Conservation (phyloP, 2,329 filamentous ascomycete species). For the Chlorencoelia australis region DNA sequence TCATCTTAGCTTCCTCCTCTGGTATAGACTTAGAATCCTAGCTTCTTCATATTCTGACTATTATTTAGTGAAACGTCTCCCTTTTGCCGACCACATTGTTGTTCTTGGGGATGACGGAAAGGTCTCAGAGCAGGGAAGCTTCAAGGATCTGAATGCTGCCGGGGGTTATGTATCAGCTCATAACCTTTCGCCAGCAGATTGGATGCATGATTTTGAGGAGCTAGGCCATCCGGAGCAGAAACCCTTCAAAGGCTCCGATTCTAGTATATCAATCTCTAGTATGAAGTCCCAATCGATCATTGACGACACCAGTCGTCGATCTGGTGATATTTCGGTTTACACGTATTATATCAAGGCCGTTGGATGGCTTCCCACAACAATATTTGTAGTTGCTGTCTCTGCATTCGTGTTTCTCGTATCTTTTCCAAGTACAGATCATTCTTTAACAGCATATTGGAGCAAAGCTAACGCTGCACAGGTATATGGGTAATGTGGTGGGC, state of each 20-base stretch:
- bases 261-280: too few species aligned
- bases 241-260: too few species aligned
- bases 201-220: background rate
- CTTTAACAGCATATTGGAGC: background rate
- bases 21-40: background rate
- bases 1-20: conserved; percentile 15
- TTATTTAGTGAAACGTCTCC: conserved; percentile 12
- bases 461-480: background rate
- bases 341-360: conserved; percentile 3
- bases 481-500: background rate
- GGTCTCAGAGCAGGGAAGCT: conserved; percentile 26
- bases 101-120: conserved; percentile 22
- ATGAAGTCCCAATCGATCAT: too few species aligned
- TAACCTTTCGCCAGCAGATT: background rate
- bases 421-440: background rate
- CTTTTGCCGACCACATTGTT: conserved; percentile 31
- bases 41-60: background rate
- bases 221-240: too few species aligned
- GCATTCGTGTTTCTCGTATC: background rate
- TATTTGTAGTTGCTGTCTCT: background rate
- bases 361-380: background rate
- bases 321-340: conserved; percentile 3
- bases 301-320: conserved; percentile 1
- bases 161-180: background rate
- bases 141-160: background rate